phyloP scores from a whole-genome alignment of 164 flowering plant genomes.

The Tetracentron sinense region DNA sequence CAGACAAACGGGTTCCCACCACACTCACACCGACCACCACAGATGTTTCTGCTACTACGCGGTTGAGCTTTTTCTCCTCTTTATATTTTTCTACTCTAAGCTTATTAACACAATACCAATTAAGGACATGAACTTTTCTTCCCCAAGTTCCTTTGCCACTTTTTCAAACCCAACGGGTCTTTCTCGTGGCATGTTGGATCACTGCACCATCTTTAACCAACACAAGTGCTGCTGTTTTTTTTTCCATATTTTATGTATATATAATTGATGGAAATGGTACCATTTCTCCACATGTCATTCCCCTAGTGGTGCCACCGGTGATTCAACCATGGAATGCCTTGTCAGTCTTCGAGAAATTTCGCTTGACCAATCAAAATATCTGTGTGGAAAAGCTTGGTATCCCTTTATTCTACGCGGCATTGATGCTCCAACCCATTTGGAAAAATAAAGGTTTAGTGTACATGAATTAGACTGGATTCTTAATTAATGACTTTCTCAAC shows the following conservation, averaged over 20 bases:
- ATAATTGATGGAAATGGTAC: background rate
- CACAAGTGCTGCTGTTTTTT: conserved; percentile 14
- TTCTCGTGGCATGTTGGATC: conserved; percentile 15
- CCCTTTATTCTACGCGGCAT: conserved; percentile 27
- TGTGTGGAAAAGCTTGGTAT: conserved; percentile 11
- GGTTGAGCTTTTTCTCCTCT: background rate
- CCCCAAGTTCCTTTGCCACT: conserved; percentile 4
- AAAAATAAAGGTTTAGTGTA: conserved; percentile 9
- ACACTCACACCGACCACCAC: background rate
- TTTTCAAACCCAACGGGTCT: conserved; percentile 9
- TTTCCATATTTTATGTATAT: conserved; percentile 2
- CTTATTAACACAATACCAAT: conserved; percentile 11
- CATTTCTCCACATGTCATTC: conserved; percentile 5
- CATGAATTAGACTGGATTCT: no score
- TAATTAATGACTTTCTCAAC: no score
- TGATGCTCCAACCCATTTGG: conserved; percentile 29
- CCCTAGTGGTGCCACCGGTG: background rate
- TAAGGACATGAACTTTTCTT: conserved; percentile 20
- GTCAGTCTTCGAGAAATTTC: background rate
- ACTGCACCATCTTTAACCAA: conserved; percentile 27
- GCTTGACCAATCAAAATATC: background rate
- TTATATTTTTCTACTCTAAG: background rate
- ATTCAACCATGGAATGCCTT: background rate
- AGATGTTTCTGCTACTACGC: background rate
- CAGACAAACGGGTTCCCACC: background rate